A percentile compares a stretch with the other conserved stretches of the same genome.
Conservation (phyloP, 306 rosid genomes). For the Trichosanthes truncata region DNA sequence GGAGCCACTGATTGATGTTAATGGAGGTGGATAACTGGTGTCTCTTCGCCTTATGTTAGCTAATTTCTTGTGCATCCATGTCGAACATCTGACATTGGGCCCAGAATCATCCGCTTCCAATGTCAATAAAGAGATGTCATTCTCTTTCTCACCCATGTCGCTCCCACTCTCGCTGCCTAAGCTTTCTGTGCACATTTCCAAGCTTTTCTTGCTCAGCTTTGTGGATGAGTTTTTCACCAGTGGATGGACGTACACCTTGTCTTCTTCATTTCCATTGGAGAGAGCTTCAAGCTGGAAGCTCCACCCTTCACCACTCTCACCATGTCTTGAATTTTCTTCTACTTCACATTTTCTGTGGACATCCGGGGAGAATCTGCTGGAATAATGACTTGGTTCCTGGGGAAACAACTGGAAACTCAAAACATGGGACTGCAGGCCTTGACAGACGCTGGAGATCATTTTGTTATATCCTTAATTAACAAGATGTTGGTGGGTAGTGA, state of each 20-base stretch:
- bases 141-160: constrained; percentile 30
- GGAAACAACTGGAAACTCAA: constrained; percentile 42
- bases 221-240: constrained; percentile 17
- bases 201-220: constrained; percentile 36
- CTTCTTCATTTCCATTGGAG: constrained; percentile 5
- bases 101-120: background rate
- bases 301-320: constrained; percentile 19
- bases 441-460: constrained; percentile 34
- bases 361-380: background rate
- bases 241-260: constrained; percentile 30
- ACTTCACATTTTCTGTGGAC: background rate
- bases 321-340: background rate
- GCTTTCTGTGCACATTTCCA: constrained; percentile 54
- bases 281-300: constrained; percentile 34
- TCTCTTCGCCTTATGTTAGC: constrained; percentile 9
- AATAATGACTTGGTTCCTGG: constrained; percentile 1
- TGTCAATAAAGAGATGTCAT: constrained; percentile 19
- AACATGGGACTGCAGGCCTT: constrained; percentile 39
- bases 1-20: constrained; percentile 34
- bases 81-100: background rate
- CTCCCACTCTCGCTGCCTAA: constrained; percentile 57
- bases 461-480: background rate
- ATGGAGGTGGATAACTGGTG: constrained; percentile 42
- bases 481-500: constrained; percentile 4
- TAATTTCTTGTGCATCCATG: background rate